These are phyloP conservation scores for Plasmodium inui DNA, from an alignment of 169 alveolate species.

Conservation along the genomic window DNA sequence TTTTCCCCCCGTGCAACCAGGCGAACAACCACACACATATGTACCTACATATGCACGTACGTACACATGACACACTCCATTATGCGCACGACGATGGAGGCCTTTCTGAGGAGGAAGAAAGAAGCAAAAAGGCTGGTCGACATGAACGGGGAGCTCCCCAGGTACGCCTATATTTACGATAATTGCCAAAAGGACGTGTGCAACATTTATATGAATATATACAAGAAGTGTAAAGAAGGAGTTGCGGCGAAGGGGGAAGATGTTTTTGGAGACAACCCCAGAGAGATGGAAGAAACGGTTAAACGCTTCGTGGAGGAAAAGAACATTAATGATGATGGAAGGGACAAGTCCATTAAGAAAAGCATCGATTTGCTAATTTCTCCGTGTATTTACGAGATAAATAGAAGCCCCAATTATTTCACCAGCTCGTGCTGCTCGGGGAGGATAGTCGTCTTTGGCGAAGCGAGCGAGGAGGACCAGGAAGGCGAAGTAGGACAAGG, in stretches of 20 bases:
- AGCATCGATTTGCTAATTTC: conserved; percentile 79
- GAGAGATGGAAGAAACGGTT: conserved; percentile 12
- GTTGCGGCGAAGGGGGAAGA: neutral
- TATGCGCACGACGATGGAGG: neutral
- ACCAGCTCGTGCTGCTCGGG: conserved; percentile 87
- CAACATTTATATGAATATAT: conserved; percentile 36
- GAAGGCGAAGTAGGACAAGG: conserved; percentile 3
- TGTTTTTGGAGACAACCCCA: neutral
- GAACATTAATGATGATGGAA: conserved; percentile 3
- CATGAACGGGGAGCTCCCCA: neutral
- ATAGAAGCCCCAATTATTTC: conserved; percentile 74
- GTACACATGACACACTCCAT: no score
- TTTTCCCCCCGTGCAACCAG: neutral
- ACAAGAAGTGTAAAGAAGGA: neutral
- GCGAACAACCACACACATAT: neutral
- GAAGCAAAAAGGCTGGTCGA: conserved; percentile 12
- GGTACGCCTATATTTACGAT: conserved; percentile 23
- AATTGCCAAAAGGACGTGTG: conserved; percentile 25
- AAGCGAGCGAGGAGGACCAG: neutral
- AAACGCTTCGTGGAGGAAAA: conserved; percentile 30
- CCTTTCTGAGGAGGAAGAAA: conserved; percentile 17
- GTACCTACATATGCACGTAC: neutral
- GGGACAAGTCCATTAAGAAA: conserved; percentile 82
- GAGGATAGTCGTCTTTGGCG: conserved; percentile 77
- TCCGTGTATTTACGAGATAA: conserved; percentile 78